These are phyloP conservation scores for Helicostylum pulchrum DNA, from an alignment of 192 early-diverging fungal genomes.

Conservation along the genomic window DNA sequence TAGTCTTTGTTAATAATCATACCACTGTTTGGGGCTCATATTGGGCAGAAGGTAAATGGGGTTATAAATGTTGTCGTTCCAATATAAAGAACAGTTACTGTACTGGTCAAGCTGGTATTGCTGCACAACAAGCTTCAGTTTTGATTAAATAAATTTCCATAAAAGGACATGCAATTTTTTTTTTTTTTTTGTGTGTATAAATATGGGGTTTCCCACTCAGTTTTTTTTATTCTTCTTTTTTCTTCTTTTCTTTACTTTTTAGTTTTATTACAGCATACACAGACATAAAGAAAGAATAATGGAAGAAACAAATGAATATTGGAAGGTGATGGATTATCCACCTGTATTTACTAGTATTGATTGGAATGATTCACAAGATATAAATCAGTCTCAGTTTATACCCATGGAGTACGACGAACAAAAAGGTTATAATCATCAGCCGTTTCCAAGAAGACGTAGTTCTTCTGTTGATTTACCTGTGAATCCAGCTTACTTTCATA, in stretches of 20 bases:
- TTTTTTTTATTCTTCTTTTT: background rate
- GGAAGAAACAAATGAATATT: background rate
- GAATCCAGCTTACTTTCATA: background rate
- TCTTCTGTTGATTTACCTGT: slow-evolving; percentile 17
- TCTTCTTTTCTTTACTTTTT: background rate
- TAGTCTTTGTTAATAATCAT: slow-evolving; percentile 67
- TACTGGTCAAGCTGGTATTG: slow-evolving; percentile 75
- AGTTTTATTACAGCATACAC: background rate
- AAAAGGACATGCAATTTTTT: no score
- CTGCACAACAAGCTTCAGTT: slow-evolving; percentile 51
- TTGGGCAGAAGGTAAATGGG: slow-evolving; percentile 95
- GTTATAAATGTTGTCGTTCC: slow-evolving; percentile 91
- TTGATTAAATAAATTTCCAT: slow-evolving; percentile 12
- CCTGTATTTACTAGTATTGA: slow-evolving; percentile 12
- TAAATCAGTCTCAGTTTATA: background rate
- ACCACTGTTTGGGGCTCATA: slow-evolving; percentile 90
- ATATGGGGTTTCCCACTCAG: background rate
- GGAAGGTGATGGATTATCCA: background rate
- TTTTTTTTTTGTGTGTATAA: no score
- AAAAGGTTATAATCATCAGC: background rate
- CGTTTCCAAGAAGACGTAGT: slow-evolving; percentile 16
- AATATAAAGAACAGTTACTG: slow-evolving; percentile 85
- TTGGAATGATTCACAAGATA: background rate
- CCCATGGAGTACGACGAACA: slow-evolving; percentile 6
- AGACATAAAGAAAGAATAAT: slow-evolving; percentile 1